Evolutionary conservation across 805 yeast genomes (phyloP), one percentile per base, ranked within the genome.

Genomic region (Debaryomyces prosopidis): DNA sequence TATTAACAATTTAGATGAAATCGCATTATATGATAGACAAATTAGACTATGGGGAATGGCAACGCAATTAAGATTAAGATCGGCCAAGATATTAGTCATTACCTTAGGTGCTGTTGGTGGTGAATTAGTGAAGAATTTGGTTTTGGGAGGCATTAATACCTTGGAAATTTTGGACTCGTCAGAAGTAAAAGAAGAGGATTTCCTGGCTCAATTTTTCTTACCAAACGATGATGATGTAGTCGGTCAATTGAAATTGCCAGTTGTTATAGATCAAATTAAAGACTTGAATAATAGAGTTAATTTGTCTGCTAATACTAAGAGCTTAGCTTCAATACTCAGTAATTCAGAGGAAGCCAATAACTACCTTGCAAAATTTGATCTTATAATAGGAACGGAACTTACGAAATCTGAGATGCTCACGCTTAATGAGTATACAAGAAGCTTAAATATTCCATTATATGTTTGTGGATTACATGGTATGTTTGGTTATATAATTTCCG

Each of bases 1-100:
- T 38, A 38, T 34, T 38, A 38, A 38, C 34, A 14, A 10, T 12
- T 26, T 19, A 66, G 97, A 90, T 57, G 97, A 91, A 60, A 81
- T 91, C 46, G 96, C 95, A 1, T 76, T 92, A 17, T 92, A 92
- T 60, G 99, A 92, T 65, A 80, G 99, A 47, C 99, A 92, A 66
- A 91, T 92, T 51, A 71, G 99, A 50, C 75, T 92, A 16, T 92
- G 99, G 99, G 99, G 99, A 2, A 73, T 94, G 60, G 95, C 87
- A 27, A 96, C 97, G 3, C 99, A 92, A 63, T 75, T 81, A 34
- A 64, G 82, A 36, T 80, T 92, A 71, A 76, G 94, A 31, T 79
- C 83, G 15, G 84, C 97, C 6, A 78, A 77, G 37, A 75, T 92
- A 4, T 68, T 91, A 37, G 56, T 94, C 36, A 73, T 92, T 39